A percentile compares a stretch with the other conserved stretches of the same genome.
Evolutionary conservation across 108 stramenopile species (phyloP).

Genomic region (Skeletonema grethae): DNA sequence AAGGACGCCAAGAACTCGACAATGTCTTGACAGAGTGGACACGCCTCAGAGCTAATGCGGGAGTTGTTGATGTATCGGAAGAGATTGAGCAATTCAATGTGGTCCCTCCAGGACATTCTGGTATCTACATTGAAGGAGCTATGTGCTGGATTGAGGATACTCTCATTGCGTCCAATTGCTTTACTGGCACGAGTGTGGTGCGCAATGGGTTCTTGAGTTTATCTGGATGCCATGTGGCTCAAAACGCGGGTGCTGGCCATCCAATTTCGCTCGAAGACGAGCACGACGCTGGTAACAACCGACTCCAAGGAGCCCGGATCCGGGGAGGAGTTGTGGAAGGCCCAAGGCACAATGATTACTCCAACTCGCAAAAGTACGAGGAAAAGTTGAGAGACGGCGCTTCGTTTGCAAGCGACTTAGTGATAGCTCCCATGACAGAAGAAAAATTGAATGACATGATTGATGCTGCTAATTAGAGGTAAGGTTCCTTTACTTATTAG

Average conservation of each 20-base stretch:
- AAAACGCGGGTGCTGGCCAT: conserved; percentile 10
- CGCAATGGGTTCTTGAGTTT: conserved; percentile 27
- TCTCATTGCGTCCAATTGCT: conserved; percentile 33
- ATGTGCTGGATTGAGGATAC: conserved; percentile 34
- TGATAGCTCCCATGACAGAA: neutral
- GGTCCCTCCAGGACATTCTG: conserved; percentile 41
- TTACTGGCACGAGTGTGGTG: conserved; percentile 36
- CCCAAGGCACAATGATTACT: conserved; percentile 19
- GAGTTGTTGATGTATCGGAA: neutral
- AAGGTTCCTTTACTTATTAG: neutral
- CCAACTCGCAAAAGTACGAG: neutral
- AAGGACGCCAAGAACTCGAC: neutral
- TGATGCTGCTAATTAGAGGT: neutral
- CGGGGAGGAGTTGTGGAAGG: conserved; percentile 35
- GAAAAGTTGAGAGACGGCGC: neutral
- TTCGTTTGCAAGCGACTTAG: too few species aligned
- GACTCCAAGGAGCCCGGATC: conserved; percentile 12
- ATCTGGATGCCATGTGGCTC: conserved; percentile 26
- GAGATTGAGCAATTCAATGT: conserved; percentile 23
- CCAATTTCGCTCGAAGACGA: conserved; percentile 35
- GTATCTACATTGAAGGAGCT: conserved; percentile 44
- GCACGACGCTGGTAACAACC: conserved; percentile 16
- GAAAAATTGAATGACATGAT: neutral
- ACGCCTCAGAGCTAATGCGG: conserved; percentile 1
- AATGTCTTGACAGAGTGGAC: neutral